phyloP scores from a whole-genome alignment of 1,284 basidiomycete species.

The Xanthoconium separans region DNA sequence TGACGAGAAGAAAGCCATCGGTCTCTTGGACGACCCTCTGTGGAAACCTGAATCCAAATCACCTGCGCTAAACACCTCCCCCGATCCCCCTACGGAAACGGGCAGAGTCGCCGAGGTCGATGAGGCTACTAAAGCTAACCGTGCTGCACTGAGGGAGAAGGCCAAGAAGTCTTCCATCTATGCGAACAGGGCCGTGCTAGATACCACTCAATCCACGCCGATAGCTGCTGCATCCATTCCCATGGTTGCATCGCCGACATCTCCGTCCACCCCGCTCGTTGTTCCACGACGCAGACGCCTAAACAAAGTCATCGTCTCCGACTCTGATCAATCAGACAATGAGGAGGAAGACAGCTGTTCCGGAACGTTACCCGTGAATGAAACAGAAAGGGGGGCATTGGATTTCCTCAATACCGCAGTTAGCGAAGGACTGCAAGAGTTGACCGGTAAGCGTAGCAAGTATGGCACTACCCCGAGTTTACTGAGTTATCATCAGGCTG shows the following conservation, averaged over 20 bases:
- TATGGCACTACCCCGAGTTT: not conserved
- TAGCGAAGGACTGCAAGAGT: constrained; percentile 77
- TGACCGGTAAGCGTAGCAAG: constrained; percentile 68
- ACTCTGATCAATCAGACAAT: constrained; percentile 55
- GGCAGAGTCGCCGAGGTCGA: constrained; percentile 70
- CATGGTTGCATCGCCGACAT: constrained; percentile 39
- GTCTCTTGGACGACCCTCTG: constrained; percentile 52
- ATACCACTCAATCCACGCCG: constrained; percentile 36
- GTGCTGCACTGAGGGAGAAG: constrained; percentile 63
- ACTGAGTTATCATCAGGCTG: constrained; percentile 59
- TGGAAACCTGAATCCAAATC: constrained; percentile 46
- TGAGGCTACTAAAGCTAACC: constrained; percentile 62
- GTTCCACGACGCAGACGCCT: constrained; percentile 47
- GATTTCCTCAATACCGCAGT: constrained; percentile 86
- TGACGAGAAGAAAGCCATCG: constrained; percentile 58
- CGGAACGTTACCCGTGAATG: constrained; percentile 19
- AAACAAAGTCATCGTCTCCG: constrained; percentile 63
- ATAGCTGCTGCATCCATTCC: constrained; percentile 17
- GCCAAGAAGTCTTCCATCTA: constrained; percentile 78
- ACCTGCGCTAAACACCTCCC: constrained; percentile 22
- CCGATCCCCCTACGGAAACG: constrained; percentile 37
- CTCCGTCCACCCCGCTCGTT: constrained; percentile 42
- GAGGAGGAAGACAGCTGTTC: constrained; percentile 36
- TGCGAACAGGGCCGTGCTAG: constrained; percentile 56
- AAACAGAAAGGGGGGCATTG: constrained; percentile 52